Conservation (phyloP, 768 basidiomycete species). For the Rhizopogon vesiculosus region DNA sequence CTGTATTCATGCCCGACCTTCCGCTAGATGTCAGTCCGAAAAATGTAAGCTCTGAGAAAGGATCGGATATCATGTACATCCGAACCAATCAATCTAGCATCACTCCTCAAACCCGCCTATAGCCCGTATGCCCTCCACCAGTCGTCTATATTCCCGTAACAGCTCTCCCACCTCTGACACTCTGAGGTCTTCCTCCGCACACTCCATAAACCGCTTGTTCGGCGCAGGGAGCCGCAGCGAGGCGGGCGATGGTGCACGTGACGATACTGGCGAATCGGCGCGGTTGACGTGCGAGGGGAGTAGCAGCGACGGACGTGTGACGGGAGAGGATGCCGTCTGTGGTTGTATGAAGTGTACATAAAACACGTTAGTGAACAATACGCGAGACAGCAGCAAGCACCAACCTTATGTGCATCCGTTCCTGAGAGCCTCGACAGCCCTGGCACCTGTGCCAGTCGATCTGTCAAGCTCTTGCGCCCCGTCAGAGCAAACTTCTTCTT, state of each 20-base stretch:
- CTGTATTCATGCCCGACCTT: too few relatives aligned
- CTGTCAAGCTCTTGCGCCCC: constrained; percentile 63
- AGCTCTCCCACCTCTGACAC: constrained; percentile 80
- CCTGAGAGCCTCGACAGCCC: constrained; percentile 42
- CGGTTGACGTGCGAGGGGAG: constrained; percentile 15
- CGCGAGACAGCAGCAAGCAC: neutral
- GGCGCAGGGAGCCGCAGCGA: constrained; percentile 52
- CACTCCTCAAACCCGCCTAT: constrained; percentile 39
- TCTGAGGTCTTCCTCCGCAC: constrained; percentile 69
- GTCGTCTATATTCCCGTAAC: constrained; percentile 72
- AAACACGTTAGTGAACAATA: neutral
- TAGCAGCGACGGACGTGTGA: constrained; percentile 38
- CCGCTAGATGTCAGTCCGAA: too few relatives aligned
- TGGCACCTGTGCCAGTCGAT: constrained; percentile 77
- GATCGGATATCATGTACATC: too few relatives aligned
- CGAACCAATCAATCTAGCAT: neutral
- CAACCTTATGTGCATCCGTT: constrained; percentile 29
- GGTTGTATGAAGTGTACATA: neutral
- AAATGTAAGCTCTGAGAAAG: too few relatives aligned
- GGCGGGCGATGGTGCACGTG: constrained; percentile 34
- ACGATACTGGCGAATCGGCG: constrained; percentile 34
- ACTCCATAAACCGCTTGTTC: constrained; percentile 65
- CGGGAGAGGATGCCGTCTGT: constrained; percentile 29
- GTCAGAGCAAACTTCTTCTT: constrained; percentile 10
- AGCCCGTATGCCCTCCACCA: constrained; percentile 64